phyloP scores from a whole-genome alignment of 129 eudicot species.

The Artemisia tridentata region DNA sequence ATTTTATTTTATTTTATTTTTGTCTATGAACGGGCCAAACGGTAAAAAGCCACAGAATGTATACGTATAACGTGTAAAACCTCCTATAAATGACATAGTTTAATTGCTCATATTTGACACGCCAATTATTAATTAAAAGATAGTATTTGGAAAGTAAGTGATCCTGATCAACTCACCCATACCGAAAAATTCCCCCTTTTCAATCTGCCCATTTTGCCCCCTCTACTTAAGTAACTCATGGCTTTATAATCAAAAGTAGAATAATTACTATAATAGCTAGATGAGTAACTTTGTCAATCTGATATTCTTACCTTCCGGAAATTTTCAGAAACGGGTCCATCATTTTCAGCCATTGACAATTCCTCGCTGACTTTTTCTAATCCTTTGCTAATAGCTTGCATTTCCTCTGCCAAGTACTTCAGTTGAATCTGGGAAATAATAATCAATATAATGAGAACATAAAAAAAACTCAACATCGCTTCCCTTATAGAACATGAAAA shows the following conservation, averaged over 20 bases:
- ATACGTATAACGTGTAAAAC: no score
- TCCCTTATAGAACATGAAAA: neutral
- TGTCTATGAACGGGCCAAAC: no score
- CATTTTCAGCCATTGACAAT: constrained; percentile 65
- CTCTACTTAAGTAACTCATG: neutral
- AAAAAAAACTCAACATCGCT: neutral
- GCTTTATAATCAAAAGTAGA: neutral
- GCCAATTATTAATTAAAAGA: no score
- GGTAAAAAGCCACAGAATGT: no score
- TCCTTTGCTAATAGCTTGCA: constrained; percentile 76
- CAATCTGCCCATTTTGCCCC: no score
- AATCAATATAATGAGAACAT: neutral
- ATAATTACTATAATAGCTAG: neutral
- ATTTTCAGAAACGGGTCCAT: constrained; percentile 57
- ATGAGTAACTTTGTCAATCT: neutral
- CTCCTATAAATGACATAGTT: no score
- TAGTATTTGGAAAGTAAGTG: no score
- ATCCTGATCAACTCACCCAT: no score
- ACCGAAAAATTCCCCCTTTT: no score
- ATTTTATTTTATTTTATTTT: no score
- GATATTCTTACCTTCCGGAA: constrained; percentile 52
- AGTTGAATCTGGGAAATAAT: constrained; percentile 52
- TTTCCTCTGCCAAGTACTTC: constrained; percentile 82
- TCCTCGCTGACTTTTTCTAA: constrained; percentile 74
- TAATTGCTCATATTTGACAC: no score